Percentiles rank a stretch among this genome's conserved stretches.
phyloP scores from a whole-genome alignment of 345 rosid genomes.

The Brassica nigra region DNA sequence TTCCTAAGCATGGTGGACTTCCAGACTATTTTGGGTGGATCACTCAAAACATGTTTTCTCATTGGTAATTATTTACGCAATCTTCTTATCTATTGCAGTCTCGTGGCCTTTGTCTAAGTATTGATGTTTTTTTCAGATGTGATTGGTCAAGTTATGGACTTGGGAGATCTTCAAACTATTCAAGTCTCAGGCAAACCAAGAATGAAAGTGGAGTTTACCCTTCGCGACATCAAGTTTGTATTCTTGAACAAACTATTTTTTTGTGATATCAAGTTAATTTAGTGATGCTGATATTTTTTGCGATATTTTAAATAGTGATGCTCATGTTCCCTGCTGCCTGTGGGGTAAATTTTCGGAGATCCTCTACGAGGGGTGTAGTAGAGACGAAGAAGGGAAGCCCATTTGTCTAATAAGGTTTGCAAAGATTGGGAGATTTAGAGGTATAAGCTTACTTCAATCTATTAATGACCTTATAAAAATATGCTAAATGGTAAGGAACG shows the following conservation, averaged over 20 bases:
- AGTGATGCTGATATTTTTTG: background rate
- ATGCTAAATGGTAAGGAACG: background rate
- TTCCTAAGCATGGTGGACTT: too few relatives aligned
- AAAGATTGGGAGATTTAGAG: background rate
- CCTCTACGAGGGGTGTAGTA: background rate
- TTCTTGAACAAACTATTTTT: background rate
- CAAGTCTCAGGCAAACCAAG: background rate
- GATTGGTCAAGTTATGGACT: background rate
- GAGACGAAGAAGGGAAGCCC: background rate
- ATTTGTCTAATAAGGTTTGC: background rate
- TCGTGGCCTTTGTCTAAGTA: background rate
- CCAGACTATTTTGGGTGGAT: too few relatives aligned
- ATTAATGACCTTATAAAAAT: background rate
- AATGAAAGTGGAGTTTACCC: background rate
- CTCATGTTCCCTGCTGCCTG: background rate
- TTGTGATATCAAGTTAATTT: background rate
- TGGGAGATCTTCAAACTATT: background rate
- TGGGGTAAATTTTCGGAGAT: background rate
- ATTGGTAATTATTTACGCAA: too few relatives aligned
- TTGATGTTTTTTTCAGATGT: background rate
- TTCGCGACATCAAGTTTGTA: background rate
- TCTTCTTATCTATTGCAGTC: background rate
- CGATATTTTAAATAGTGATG: background rate
- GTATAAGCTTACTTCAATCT: background rate
- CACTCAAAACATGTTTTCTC: too few relatives aligned